Base-by-base conservation (phyloP, 805 yeast species). In the Myxozyma udenii region DNA sequence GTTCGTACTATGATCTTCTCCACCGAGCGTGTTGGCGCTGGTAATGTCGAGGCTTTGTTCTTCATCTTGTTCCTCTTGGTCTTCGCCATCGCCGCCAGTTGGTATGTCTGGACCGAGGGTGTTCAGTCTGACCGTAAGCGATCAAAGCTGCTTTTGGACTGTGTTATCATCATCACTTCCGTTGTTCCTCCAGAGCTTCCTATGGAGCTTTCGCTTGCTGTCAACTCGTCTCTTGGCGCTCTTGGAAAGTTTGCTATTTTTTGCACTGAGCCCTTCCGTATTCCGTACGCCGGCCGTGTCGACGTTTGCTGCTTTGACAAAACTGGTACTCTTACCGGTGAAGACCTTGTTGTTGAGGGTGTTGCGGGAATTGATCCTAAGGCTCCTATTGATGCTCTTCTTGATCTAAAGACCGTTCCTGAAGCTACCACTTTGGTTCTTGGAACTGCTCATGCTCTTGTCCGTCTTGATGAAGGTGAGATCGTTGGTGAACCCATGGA, bases 401-500 rank as follows among this genome's bases (percentile, higher is more conserved):
- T 79, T 44, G 74, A 76, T 18, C 71, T 74, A 24, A 74, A 73
- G 4, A 85, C 83, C 40, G 88, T 87, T 46, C 91, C 96, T 5
- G 74, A 69, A 26, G 76, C 79, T 41, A 83, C 95, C 7, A 73
- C 81, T 37, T 75, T 78, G 55, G 88, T 87, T 35, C 77, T 93
- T 58, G 98, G 97, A 56, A 83, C 97, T 51, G 96, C 96, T 32
- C 98, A 93, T 69, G 98, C 98, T 25, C 77, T 93, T 60, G 98
- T 93, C 24, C 81, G 83, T 64, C 76, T 93, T 55, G 97, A 93
- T 64, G 96, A 90, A 67, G 98, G 98, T 62, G 98, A 93, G 57
- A 80, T 90, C 61, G 98, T 93, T 55, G 98, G 98, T 71, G 98
- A 93, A 66, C 97, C 98, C 58, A 91, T 93, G 98, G 98, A 93